These are phyloP conservation scores for Fusarium sp. DNA, from an alignment of 2,329 filamentous ascomycete genomes.

Conservation along the genomic window DNA sequence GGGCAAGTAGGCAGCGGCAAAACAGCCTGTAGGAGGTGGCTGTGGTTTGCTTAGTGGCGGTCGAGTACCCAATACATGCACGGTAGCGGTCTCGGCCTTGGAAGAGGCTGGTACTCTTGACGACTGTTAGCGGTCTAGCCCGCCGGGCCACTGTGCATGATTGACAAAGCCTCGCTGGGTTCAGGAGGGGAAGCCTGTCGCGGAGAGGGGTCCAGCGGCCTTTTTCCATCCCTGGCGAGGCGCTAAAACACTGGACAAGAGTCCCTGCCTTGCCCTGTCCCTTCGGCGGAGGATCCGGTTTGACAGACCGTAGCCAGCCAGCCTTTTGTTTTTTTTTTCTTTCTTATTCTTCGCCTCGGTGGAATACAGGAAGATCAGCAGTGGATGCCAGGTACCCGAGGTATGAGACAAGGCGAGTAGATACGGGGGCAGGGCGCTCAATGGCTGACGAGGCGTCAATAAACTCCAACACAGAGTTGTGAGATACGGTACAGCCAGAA, in stretches of 20 bases:
- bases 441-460: not conserved
- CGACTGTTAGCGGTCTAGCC: slow-evolving; percentile 2
- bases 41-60: not conserved
- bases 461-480: not conserved
- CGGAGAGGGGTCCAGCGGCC: slow-evolving; percentile 5
- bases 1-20: not conserved
- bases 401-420: not conserved
- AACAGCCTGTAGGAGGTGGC: not conserved
- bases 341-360: not conserved
- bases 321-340: not conserved
- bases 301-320: not conserved
- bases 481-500: not conserved
- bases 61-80: not conserved
- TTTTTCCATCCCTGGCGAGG: not conserved
- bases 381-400: slow-evolving; percentile 6
- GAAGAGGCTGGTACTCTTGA: not conserved
- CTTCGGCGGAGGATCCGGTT: slow-evolving; percentile 1
- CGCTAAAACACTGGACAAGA: slow-evolving; percentile 30
- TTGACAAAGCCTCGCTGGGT: not conserved
- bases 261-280: not conserved
- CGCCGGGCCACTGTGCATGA: not conserved
- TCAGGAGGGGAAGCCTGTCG: slow-evolving; percentile 25
- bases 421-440: not conserved
- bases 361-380: slow-evolving; percentile 1
- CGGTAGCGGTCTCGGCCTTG: not conserved